Evolutionary conservation across 78 protist genomes (phyloP), one percentile per base, ranked within the genome.

Genomic region (Dictyostelium purpureum): DNA sequence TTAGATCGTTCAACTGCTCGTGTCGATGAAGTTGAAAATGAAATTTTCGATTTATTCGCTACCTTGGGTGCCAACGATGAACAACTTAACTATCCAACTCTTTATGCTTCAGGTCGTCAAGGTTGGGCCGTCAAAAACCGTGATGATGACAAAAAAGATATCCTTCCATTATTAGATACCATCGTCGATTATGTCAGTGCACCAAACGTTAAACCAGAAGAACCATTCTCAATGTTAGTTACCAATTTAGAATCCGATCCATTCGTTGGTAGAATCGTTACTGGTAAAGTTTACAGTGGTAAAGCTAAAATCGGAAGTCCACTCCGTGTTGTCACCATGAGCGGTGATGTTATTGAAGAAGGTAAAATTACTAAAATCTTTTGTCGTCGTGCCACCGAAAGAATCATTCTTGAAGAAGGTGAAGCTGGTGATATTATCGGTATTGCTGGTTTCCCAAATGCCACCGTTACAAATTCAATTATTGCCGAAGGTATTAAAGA

Each of bases 401-500:
- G 94, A 31, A 33, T 88, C 2, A 57, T 71, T n/a, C 57, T 95
- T 18, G 88, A 77, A 10, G 69, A 65, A 3, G 99, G 97, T 59
- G 42, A 24, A 24, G 96, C 97, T 26, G 99, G 99, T 35, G 98
- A 98, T 45, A 97, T 98, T 59, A 88, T 97, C 7, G 83, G 96
- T 67, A 18, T 97, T 19, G 90, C 97, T 6, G 98, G 98, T 52
- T 73, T 95, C 66, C 2, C 57, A 5, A 80, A 31, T 18, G 80
- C 93, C 52, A 65, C 77, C 31, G 97, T 96, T 28, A 97, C 96
- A 18, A 91, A 96, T 85, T 90, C 97, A 4, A 16, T 97, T n/a
- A 18, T 85, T 33, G 93, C 77, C 6, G 87, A 49, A 9, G 67
- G 77, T 14, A 59, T 78, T 26, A 59, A 83, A 24, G 43, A 43